phyloP scores from a whole-genome alignment of 129 eudicot genomes.

The Tagetes patula region DNA sequence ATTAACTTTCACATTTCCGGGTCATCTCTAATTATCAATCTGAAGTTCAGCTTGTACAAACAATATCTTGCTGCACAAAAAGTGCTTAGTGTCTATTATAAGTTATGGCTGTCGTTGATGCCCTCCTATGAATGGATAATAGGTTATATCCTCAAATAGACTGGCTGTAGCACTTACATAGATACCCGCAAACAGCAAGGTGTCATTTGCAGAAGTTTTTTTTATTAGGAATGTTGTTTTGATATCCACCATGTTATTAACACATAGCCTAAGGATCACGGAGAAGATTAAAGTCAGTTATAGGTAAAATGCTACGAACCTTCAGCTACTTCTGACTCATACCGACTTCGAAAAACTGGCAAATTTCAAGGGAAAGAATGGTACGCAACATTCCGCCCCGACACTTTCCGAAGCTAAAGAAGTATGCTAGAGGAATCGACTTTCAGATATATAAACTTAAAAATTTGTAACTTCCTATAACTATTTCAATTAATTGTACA shows the following conservation, averaged over 20 bases:
- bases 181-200: background rate
- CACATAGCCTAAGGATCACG: background rate
- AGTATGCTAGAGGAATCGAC: constrained; percentile 1
- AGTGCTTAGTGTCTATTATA: background rate
- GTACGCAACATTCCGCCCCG: background rate
- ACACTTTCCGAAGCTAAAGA: background rate
- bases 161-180: background rate
- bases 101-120: background rate
- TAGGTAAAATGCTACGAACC: background rate
- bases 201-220: background rate
- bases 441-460: background rate
- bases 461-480: background rate
- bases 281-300: background rate
- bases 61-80: background rate
- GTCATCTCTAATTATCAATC: background rate
- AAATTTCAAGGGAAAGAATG: background rate
- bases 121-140: background rate
- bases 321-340: background rate
- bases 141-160: background rate
- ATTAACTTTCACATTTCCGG: background rate
- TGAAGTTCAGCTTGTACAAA: background rate
- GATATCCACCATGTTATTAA: background rate
- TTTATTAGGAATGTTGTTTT: background rate
- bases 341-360: background rate
- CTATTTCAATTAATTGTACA: background rate